Evolutionary conservation across 805 yeast genomes (phyloP), one percentile per base, ranked within the genome.

Genomic region (Metschnikowia cerradonensis): DNA sequence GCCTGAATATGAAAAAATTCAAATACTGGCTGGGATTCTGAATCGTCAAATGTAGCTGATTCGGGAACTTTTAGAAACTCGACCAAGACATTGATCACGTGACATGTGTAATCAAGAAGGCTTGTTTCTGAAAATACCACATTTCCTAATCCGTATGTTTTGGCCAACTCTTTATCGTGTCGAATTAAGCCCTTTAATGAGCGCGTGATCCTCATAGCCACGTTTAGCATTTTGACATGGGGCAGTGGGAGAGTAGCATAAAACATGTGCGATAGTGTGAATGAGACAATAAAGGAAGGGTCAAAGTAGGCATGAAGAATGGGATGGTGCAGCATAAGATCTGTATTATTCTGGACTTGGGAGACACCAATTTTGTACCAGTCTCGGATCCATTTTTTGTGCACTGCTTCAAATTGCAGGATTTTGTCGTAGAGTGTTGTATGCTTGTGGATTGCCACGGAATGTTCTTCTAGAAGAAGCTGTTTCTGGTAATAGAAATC

Each of bases 401-500:
- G 37, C 8, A 49, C 15, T 3, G 20, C 17, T 22, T 41, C 15
- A 14, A 50, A 44, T 7, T 47, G 37, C 31, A 39, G 37, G 14
- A 31, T 22, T 11, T 50, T 32, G 42, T 13, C 4, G 8, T 32
- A 14, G 20, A 13, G 31, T 2, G 30, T 5, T 5, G 13, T 10
- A 5, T 20, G 30, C 8, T 38, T 23, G 31, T 49, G 42, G 19
- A 62, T 36, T 6, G 50, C 37, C 22, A 47, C 52, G 15, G 61
- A 59, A 34, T 61, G 51, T 1, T 52, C 48, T 50, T 72, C 77
- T 2, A 72, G 54, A 15, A 59, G 49, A n/a, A 60, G 49, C 48
- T 72, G 73, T 48, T 65, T 67, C 13, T 40, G 20, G 30, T 43
- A 48, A 52, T 65, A 65, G 56, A 60, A 66, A 3, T 43, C 45